Evolutionary conservation across 768 basidiomycete genomes (phyloP).

Genomic region (Cystofilobasidium capitatum): DNA sequence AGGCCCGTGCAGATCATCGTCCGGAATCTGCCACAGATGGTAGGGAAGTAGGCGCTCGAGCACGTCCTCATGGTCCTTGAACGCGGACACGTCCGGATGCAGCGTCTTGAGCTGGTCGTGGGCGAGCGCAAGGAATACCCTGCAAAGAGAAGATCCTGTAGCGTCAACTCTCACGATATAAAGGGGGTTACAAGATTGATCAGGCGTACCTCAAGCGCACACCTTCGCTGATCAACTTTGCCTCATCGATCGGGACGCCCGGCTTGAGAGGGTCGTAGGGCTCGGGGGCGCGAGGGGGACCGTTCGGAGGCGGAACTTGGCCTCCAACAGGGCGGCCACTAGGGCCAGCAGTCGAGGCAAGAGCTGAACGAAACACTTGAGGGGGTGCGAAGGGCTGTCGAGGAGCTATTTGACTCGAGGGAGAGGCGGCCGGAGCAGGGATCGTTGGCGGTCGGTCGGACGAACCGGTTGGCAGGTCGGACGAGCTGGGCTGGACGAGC

Average conservation of each 20-base stretch:
- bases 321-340: not conserved
- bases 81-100: conserved; percentile 62
- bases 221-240: not conserved
- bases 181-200: not conserved
- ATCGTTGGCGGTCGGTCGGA: not conserved
- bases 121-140: conserved; percentile 42
- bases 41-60: conserved; percentile 65
- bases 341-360: too few relatives aligned
- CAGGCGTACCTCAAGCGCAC: not conserved
- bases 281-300: not conserved
- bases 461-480: not conserved
- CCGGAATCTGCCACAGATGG: conserved; percentile 67
- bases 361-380: too few relatives aligned
- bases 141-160: not conserved
- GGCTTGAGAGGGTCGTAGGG: not conserved
- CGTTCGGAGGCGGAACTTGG: not conserved
- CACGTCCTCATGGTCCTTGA: conserved; percentile 53
- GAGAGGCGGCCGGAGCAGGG: too few relatives aligned
- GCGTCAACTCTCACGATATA: not conserved
- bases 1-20: conserved; percentile 49
- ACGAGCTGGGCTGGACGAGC: too few relatives aligned
- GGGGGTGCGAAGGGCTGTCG: too few relatives aligned
- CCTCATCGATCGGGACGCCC: not conserved
- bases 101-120: conserved; percentile 55
- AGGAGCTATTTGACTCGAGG: too few relatives aligned